A percentile compares a stretch with the other conserved stretches of the same genome.
Evolutionary conservation across 2,329 filamentous ascomycete species (phyloP).

Genomic region (Epichloe hybrida): DNA sequence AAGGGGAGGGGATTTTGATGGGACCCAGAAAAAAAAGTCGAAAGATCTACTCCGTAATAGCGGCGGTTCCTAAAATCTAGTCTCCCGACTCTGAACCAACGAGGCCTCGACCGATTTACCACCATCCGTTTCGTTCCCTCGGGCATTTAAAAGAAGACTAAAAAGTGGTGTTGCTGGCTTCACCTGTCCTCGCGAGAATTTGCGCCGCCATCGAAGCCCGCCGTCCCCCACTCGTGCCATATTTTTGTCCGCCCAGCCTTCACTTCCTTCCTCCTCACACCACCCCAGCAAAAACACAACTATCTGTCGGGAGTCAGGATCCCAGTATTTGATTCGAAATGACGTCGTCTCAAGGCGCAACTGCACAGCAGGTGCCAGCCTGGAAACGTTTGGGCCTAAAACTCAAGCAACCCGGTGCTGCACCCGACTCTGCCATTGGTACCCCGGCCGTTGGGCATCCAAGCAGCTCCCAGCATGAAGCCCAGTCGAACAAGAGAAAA

Average conservation of each 20-base stretch:
- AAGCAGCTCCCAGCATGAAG: constrained; percentile 19
- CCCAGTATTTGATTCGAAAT: constrained; percentile 17
- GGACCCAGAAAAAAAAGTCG: constrained; percentile 18
- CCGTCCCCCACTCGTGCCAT: not conserved
- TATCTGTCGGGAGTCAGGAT: not conserved
- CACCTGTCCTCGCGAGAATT: not conserved
- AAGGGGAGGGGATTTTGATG: constrained; percentile 5
- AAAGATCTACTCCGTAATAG: not conserved
- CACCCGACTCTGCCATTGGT: constrained; percentile 18
- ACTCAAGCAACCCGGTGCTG: constrained; percentile 33
- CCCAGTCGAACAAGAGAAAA: constrained; percentile 26
- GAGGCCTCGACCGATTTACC: not conserved
- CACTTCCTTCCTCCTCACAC: not conserved
- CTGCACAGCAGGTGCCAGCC: constrained; percentile 36
- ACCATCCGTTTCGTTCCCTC: not conserved
- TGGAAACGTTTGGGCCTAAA: constrained; percentile 52
- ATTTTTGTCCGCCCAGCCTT: not conserved
- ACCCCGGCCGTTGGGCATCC: constrained; percentile 24
- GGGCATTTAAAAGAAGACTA: too few relatives aligned
- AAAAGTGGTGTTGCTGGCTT: not conserved
- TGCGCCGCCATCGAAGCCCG: not conserved
- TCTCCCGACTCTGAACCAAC: not conserved
- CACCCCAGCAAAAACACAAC: constrained; percentile 4
- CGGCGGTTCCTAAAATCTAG: not conserved
- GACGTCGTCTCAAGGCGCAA: constrained; percentile 29